Conservation (phyloP, 306 rosid genomes). For the Macrotyloma uniflorum region DNA sequence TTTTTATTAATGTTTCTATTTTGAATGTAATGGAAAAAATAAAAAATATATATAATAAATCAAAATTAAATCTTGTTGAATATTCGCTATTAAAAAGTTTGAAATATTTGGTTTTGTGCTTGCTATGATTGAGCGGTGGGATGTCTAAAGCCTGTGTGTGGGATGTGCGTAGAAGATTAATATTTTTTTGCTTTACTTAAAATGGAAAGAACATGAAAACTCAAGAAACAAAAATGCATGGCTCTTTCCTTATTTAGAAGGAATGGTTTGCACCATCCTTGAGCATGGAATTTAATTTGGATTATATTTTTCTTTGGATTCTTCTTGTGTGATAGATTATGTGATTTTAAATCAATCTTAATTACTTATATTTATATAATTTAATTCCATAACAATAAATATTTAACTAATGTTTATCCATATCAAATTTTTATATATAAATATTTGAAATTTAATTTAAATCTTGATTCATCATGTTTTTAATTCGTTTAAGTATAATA, state of each 20-base stretch:
- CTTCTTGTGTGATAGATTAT: background rate
- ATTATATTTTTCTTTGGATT: background rate
- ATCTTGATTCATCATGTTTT: no score
- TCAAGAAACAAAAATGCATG: background rate
- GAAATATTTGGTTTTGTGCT: constrained; percentile 4
- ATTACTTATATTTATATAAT: background rate
- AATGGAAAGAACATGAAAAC: background rate
- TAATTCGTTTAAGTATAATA: no score
- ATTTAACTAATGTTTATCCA: no score
- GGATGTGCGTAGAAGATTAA: background rate
- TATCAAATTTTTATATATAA: no score
- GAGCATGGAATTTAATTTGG: background rate
- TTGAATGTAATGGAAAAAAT: no score
- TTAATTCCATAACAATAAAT: background rate
- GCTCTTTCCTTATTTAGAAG: constrained; percentile 10
- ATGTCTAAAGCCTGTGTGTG: constrained; percentile 5
- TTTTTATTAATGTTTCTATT: no score
- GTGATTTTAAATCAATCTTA: background rate
- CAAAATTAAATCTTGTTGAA: background rate
- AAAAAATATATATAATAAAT: background rate
- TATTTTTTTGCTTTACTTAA: background rate
- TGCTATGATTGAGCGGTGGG: background rate
- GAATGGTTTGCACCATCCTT: background rate
- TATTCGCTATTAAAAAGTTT: constrained; percentile 2
- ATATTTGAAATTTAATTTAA: no score